phyloP scores from a whole-genome alignment of 2,329 filamentous ascomycete genomes.

The Plenodomus lindquistii region DNA sequence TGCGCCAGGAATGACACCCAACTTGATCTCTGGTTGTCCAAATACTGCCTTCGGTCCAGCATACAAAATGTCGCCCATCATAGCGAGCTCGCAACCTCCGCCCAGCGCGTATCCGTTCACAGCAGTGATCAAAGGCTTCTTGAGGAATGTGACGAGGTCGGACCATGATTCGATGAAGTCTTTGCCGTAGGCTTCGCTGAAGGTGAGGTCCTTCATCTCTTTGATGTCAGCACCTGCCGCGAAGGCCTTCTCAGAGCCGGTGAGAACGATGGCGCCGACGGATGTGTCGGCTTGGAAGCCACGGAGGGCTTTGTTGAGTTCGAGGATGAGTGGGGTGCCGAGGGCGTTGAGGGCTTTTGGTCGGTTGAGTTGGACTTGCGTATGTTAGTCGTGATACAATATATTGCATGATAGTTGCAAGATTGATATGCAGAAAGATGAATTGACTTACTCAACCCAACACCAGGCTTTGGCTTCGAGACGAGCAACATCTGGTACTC shows the following conservation, averaged over 20 bases:
- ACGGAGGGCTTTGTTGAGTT: conserved; percentile 61
- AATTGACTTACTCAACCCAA: conserved; percentile 72
- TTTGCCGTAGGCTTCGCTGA: conserved; percentile 80
- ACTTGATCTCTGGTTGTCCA: conserved; percentile 95
- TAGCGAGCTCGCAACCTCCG: conserved; percentile 92
- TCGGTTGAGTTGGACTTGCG: conserved; percentile 83
- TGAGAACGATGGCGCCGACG: conserved; percentile 63
- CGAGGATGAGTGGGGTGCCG: conserved; percentile 84
- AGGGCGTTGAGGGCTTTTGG: conserved; percentile 96
- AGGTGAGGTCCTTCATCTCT: conserved; percentile 93
- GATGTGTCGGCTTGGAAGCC: conserved; percentile 37
- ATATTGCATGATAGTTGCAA: not conserved
- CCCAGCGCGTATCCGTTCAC: conserved; percentile 94
- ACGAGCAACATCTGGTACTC: conserved; percentile 81
- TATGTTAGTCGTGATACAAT: conserved; percentile 7
- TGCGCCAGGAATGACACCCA: conserved; percentile 89
- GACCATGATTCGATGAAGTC: conserved; percentile 98
- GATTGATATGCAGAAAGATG: not conserved
- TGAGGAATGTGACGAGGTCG: conserved; percentile 76
- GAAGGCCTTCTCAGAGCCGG: conserved; percentile 83
- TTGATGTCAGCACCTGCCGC: conserved; percentile 92
- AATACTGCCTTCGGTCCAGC: conserved; percentile 85
- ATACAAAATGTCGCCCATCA: conserved; percentile 97
- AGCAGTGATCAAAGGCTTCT: conserved; percentile 92
- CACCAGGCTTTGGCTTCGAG: conserved; percentile 82